Evolutionary conservation across 306 rosid species (phyloP).

Genomic region (Casuarina glauca): DNA sequence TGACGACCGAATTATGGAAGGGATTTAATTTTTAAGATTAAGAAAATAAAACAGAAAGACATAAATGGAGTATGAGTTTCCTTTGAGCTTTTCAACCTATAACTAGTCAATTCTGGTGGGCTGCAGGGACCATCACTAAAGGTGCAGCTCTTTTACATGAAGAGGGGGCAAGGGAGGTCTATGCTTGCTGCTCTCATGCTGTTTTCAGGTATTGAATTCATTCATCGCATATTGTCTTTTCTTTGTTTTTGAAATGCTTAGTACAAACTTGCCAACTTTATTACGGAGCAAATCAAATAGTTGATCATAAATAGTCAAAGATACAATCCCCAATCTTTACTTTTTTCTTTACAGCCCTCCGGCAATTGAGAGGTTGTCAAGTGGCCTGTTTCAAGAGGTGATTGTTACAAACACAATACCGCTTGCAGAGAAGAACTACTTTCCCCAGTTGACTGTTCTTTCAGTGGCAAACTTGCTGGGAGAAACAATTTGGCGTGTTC

Average conservation of each 20-base stretch:
- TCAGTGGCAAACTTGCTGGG: slow-evolving; percentile 91
- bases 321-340: neutral
- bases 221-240: neutral
- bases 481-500: slow-evolving; percentile 96
- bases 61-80: neutral
- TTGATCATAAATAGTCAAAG: neutral
- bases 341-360: slow-evolving; percentile 64
- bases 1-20: neutral
- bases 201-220: slow-evolving; percentile 73
- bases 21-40: neutral
- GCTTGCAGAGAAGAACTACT: slow-evolving; percentile 69
- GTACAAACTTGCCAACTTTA: neutral
- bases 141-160: slow-evolving; percentile 91
- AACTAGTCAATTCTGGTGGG: neutral
- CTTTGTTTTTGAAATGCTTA: slow-evolving; percentile 4
- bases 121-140: slow-evolving; percentile 85
- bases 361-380: slow-evolving; percentile 84
- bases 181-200: slow-evolving; percentile 95
- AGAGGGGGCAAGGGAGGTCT: slow-evolving; percentile 97
- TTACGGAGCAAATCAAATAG: neutral
- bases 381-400: slow-evolving; percentile 92
- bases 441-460: slow-evolving; percentile 91
- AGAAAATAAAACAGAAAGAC: too few species aligned
- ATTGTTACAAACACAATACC: slow-evolving; percentile 89
- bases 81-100: neutral